These are phyloP conservation scores for Podospora pseudoanserina DNA, from an alignment of 495 filamentous ascomycete genomes.

Conservation along the genomic window DNA sequence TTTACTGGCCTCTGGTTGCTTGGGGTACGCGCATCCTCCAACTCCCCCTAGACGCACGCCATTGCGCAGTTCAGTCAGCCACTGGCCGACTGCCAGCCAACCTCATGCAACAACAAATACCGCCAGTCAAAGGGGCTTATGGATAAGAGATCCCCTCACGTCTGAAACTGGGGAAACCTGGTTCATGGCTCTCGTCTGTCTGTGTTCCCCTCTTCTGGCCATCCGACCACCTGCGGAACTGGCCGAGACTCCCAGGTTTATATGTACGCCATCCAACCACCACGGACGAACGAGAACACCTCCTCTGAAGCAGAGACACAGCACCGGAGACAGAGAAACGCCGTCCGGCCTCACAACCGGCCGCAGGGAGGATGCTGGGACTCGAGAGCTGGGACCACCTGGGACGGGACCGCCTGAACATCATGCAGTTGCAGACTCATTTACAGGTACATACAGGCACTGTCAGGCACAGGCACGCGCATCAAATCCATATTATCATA, in stretches of 20 bases:
- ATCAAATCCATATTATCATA: not conserved
- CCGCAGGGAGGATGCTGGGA: conserved; percentile 1
- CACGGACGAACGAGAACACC: conserved; percentile 5
- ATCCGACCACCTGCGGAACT: conserved; percentile 8
- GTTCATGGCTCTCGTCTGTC: not conserved
- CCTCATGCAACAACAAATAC: conserved; percentile 8
- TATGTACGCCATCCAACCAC: not conserved
- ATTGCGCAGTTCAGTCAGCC: not conserved
- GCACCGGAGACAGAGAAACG: conserved; percentile 7
- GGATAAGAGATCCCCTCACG: not conserved
- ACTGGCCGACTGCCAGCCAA: conserved; percentile 7
- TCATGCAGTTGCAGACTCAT: not conserved
- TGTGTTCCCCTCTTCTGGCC: not conserved
- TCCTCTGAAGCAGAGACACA: not conserved
- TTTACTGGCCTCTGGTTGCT: conserved; percentile 1
- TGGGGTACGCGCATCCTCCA: conserved; percentile 24
- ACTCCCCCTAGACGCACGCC: conserved; percentile 19
- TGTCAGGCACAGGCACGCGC: not conserved
- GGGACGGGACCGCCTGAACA: not conserved
- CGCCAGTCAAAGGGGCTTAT: conserved; percentile 1
- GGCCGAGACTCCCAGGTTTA: conserved; percentile 5
- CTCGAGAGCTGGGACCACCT: not conserved
- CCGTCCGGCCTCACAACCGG: not conserved
- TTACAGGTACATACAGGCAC: not conserved
- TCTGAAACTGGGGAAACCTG: not conserved